These are phyloP conservation scores for Podospora sp. DNA, from an alignment of 495 filamentous ascomycete genomes.

Conservation along the genomic window DNA sequence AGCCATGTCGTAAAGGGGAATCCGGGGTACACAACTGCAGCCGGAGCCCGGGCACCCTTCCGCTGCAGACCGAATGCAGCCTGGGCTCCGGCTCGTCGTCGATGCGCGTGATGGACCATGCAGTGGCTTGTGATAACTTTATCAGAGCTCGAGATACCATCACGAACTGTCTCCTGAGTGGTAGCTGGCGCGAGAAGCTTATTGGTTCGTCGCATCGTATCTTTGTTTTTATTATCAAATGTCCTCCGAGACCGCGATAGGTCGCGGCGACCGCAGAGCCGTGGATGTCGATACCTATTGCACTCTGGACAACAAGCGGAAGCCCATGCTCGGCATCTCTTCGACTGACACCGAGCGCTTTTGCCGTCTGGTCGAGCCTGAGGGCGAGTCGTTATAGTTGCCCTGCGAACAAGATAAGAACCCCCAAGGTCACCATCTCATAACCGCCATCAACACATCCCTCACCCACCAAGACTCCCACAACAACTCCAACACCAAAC, in stretches of 20 bases:
- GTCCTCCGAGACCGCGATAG: neutral
- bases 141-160: neutral
- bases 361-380: neutral
- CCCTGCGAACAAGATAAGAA: neutral
- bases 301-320: neutral
- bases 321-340: too few relatives aligned
- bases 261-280: neutral
- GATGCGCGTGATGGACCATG: neutral
- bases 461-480: too few relatives aligned
- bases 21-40: neutral
- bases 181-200: neutral
- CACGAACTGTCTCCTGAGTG: neutral
- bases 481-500: neutral
- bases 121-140: neutral
- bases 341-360: neutral
- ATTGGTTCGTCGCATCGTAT: neutral
- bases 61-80: constrained; percentile 3
- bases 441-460: neutral
- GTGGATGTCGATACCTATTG: neutral
- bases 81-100: neutral
- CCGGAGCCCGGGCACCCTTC: neutral
- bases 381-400: neutral
- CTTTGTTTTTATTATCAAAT: constrained; percentile 4
- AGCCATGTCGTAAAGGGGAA: constrained; percentile 6
- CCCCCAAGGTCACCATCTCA: neutral